A percentile compares a stretch with the other conserved stretches of the same genome.
These are phyloP conservation scores for Tulasnella sp. DNA, from an alignment of 768 basidiomycete genomes.

Conservation along the genomic window DNA sequence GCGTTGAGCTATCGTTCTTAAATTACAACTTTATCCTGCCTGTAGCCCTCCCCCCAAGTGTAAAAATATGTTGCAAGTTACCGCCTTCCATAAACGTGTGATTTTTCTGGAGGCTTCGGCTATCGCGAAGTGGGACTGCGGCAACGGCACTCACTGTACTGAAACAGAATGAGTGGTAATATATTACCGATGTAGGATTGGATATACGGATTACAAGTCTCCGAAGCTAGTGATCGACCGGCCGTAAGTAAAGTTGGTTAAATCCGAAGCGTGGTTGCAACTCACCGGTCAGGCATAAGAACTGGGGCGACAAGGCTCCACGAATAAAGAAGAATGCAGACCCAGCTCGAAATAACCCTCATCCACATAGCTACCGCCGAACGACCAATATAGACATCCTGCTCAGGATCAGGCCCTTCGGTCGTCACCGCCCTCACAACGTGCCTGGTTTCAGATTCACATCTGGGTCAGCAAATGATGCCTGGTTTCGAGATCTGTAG, in stretches of 20 bases:
- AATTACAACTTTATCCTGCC: background rate
- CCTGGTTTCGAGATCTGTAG: background rate
- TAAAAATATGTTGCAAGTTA: background rate
- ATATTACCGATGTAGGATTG: background rate
- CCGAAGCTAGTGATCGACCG: background rate
- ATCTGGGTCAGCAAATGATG: background rate
- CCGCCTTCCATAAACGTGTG: background rate
- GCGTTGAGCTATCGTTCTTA: background rate
- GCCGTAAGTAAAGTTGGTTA: background rate
- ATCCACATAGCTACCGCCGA: slow-evolving; percentile 99
- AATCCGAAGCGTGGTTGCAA: background rate
- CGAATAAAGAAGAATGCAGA: slow-evolving; percentile 77
- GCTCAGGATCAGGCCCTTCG: slow-evolving; percentile 32
- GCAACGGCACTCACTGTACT: background rate
- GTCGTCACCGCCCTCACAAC: slow-evolving; percentile 34
- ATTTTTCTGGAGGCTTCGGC: background rate
- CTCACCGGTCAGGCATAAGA: slow-evolving; percentile 84
- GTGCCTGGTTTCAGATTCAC: slow-evolving; percentile 33
- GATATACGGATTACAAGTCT: background rate
- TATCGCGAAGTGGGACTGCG: background rate
- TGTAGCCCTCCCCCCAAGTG: background rate
- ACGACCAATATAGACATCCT: slow-evolving; percentile 78
- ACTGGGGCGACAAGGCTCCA: slow-evolving; percentile 89
- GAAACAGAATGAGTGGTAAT: background rate
- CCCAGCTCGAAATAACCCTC: slow-evolving; percentile 93